Base-by-base conservation (phyloP, 176 grass and related monocot species). In the Musa troglodytarum region DNA sequence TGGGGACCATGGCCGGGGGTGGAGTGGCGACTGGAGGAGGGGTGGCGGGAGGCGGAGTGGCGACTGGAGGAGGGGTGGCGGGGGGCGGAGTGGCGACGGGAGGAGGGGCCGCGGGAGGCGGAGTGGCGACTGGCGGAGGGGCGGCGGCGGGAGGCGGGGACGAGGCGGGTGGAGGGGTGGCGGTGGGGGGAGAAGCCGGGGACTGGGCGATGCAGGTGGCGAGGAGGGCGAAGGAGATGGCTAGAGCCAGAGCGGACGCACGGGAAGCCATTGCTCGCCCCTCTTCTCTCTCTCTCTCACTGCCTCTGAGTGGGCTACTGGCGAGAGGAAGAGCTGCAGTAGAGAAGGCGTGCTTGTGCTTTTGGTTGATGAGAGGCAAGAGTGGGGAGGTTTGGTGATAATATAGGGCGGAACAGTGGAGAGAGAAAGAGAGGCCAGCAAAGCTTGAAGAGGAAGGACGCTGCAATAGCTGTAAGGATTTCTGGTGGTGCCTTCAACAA, bases 141-240 rank as follows among this genome's bases (percentile, higher is more conserved):
- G 69, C 11, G 19, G 69, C 50, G 7, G 50, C 10, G 10, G 69
- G 67, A n/a, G 69, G 69, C 11, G 68, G 68, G 1, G 68, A n/a
- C 22, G 68, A 50, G 8, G 68, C 7, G 68, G 68, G 49, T 10
- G 68, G 68, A 10, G 68, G 68, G 8, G 68, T 49, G 49, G 49
- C 19, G n/a, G 65, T 50, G 10, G 71, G 52, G 52, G 71, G 9
- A 2, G 71, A 9, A 2, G 64, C 64, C 3, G 64, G 64, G 2
- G 82, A 29, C 65, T 84, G 82, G 54, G 82, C 82, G 73, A 74
- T 74, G 82, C 23, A 65, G 10, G 77, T 34, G 63, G 79, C 82
- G 71, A 80, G 54, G 75, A 89, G 43, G 49, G 70, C 64, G 2
- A 64, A 49, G 57, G 76, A 64, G 52, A 86, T 75, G 82, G 50